These are phyloP conservation scores for Talinum fruticosum DNA, from an alignment of 148 eudicot species.

Conservation along the genomic window DNA sequence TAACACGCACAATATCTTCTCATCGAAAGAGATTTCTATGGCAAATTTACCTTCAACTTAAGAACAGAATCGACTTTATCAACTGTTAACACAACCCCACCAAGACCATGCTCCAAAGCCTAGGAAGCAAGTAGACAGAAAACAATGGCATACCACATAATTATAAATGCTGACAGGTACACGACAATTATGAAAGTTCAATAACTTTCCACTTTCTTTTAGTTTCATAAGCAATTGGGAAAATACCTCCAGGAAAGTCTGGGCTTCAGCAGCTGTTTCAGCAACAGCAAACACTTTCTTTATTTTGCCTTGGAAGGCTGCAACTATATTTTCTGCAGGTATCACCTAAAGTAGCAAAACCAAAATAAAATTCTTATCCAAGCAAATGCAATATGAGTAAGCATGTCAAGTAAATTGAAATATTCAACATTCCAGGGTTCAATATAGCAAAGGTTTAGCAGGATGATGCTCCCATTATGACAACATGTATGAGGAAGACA, in stretches of 20 bases:
- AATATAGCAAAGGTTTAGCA: neutral
- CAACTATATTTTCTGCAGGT: slow-evolving; percentile 92
- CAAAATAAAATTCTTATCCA: neutral
- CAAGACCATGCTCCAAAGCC: slow-evolving; percentile 90
- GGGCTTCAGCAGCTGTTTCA: slow-evolving; percentile 62
- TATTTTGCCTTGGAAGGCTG: slow-evolving; percentile 66
- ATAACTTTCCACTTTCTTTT: neutral
- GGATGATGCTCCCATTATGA: neutral
- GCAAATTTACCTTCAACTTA: slow-evolving; percentile 63
- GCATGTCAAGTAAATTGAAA: neutral
- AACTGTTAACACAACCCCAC: slow-evolving; percentile 78
- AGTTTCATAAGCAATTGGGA: neutral
- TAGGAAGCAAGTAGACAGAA: slow-evolving; percentile 24
- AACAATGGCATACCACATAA: slow-evolving; percentile 13
- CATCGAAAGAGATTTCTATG: slow-evolving; percentile 11
- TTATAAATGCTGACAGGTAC: neutral
- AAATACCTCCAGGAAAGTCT: slow-evolving; percentile 71
- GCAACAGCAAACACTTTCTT: slow-evolving; percentile 75
- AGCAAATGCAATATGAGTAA: neutral
- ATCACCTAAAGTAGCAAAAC: slow-evolving; percentile 51
- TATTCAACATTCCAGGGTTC: neutral
- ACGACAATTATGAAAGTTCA: neutral
- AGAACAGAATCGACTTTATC: slow-evolving; percentile 65
- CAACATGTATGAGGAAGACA: neutral
- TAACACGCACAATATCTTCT: slow-evolving; percentile 18